Base-by-base conservation (phyloP, 371 early-diverging fungal genomes). In the Coemansia sp. region DNA sequence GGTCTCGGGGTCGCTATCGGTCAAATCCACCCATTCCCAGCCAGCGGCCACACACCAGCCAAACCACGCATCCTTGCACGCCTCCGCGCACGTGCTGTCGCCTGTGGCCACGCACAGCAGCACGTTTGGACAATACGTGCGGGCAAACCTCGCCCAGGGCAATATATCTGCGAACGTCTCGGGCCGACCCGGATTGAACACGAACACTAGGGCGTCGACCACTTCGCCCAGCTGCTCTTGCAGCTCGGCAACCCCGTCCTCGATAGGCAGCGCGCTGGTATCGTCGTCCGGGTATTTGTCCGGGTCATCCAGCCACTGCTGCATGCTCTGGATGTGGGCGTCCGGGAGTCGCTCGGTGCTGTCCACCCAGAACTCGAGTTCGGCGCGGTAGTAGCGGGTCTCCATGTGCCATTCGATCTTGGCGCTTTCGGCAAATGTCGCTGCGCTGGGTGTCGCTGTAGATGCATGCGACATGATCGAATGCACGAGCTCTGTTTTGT, bases 21-120 rank as follows among this genome's bases (percentile, higher is more conserved):
- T 65, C 55, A 73, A 52, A 38, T 73, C 74, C 31, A 73, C 62
- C 74, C 74, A 73, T 48, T 73, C 74, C 74, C 74, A 73, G 16
- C 74, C 74, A 30, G 53, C 57, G 3, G 10, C 45, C 4, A 69
- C 47, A 41, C 74, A 73, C 74, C 74, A 73, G 30, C 20, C 55
- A 40, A 69, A 68, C 65, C 62, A 65, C 51, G 20, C 20, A 30
- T 74, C 74, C 38, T 51, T 70, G 5, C 8, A 41, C 53, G 13
- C 26, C 4, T 7, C 32, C 14, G 13, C 7, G 20, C 16, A 10
- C 26, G 11, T 32, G 7, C 41, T 32, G n/a, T 14, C 42, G n/a
- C 52, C 52, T 5, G 8, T 2, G 1, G 74, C 70, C 10, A 70
- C 64, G 35, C 74, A 74, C 16, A 74, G 39, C 40, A 74, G 40